A percentile compares a stretch with the other conserved stretches of the same genome.
Evolutionary conservation across 129 eudicot genomes (phyloP).

Genomic region (Tagetes patula): DNA sequence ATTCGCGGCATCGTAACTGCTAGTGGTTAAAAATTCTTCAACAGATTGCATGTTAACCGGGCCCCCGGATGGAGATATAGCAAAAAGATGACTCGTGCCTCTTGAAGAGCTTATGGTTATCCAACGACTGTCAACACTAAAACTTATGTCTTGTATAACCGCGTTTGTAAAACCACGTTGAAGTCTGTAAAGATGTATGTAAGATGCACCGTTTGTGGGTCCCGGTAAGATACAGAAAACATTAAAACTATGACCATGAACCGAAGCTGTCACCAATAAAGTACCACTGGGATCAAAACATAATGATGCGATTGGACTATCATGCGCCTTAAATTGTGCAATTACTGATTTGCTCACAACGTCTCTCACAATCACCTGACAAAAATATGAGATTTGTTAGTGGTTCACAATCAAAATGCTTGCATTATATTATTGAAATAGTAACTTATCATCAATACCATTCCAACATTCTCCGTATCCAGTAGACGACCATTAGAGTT

Average conservation of each 20-base stretch:
- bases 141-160: conserved; percentile 90
- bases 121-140: conserved; percentile 90
- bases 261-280: conserved; percentile 88
- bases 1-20: conserved; percentile 28
- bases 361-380: conserved; percentile 81
- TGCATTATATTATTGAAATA: not conserved
- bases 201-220: conserved; percentile 45
- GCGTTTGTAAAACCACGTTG: conserved; percentile 94
- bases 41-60: conserved; percentile 39
- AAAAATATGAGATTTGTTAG: not conserved
- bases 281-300: conserved; percentile 89
- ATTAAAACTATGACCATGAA: conserved; percentile 90
- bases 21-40: conserved; percentile 39
- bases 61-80: conserved; percentile 79
- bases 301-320: conserved; percentile 76
- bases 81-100: conserved; percentile 87
- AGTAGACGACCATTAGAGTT: conserved; percentile 47
- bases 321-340: conserved; percentile 89
- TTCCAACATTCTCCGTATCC: conserved; percentile 72
- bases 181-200: conserved; percentile 77
- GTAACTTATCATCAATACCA: conserved; percentile 44
- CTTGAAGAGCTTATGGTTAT: conserved; percentile 85
- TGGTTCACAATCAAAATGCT: not conserved
- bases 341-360: conserved; percentile 73
- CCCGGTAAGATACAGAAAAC: conserved; percentile 71